Base-by-base conservation (phyloP, 1,139 yeast species). In the Suhomyces bokatorum region DNA sequence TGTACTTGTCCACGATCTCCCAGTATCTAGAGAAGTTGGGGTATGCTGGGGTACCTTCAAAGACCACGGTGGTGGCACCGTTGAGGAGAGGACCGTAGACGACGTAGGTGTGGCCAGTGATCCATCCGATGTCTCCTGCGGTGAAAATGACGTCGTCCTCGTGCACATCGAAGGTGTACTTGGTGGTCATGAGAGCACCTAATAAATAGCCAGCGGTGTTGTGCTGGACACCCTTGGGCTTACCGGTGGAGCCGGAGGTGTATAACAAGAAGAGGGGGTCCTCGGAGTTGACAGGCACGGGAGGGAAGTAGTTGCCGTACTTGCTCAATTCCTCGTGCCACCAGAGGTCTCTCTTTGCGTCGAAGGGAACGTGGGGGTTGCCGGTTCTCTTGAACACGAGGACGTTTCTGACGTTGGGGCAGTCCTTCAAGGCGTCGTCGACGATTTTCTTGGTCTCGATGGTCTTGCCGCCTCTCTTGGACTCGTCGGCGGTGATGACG, bases 81-180 rank as follows among this genome's bases (percentile, higher is more conserved):
- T 77, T 77, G 44, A 84, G 69, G 56, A 87, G 73, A 20, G 95
- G 95, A 43, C 95, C 95, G 60, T 87, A 87, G 39, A 86, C 88
- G 34, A 80, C 88, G 61, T 86, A 87, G 2, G 93, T 81, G 67
- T 87, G 95, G 44, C 95, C 95, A 10, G 95, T 86, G 58, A 87
- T 85, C 95, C 95, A 87, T 53, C 95, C 95, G 48, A 87, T 81
- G 63, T 87, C 95, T 58, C 95, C 95, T 15, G 95, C 95, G 11
- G 95, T 86, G 70, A 87, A 87, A 48, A 87, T 68, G 27, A 80
- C 70, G 60, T 87, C 95, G 37, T 81, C 82, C 50, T 77, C 79
- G 57, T 85, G 91, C 37, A 85, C 79, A 61, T 87, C 95, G 66
- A 87, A 87, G 32, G 83, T 81, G 63, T 86, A 86, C 63, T 82